Evolutionary conservation across 257 asterid species (phyloP).

Genomic region (Solanum commersonii): DNA sequence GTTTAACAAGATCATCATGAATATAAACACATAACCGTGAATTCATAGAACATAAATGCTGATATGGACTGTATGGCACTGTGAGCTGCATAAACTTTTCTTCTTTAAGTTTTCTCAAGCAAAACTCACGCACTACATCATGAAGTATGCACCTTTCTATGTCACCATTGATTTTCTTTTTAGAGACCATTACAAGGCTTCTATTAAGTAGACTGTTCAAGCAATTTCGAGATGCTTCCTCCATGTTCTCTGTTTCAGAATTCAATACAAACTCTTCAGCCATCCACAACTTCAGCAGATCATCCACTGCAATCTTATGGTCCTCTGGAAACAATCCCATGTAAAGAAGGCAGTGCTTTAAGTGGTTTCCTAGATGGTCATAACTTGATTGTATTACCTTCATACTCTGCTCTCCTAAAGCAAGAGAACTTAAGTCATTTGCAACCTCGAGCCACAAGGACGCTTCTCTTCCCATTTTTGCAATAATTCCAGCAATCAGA

Average conservation of each 20-base stretch:
- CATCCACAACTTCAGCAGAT: background rate
- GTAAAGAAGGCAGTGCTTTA: background rate
- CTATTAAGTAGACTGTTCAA: background rate
- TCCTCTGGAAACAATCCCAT: background rate
- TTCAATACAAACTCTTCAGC: background rate
- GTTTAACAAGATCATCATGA: background rate
- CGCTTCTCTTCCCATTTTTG: background rate
- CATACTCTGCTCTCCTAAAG: background rate
- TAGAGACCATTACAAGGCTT: background rate
- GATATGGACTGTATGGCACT: background rate
- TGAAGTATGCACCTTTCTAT: background rate
- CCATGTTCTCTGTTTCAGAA: background rate
- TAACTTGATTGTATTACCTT: background rate
- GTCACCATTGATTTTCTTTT: background rate
- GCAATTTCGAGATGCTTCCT: background rate
- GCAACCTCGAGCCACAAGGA: background rate
- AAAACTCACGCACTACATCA: background rate
- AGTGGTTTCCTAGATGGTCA: background rate
- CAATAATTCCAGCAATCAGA: background rate
- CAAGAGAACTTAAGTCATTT: background rate
- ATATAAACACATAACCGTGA: background rate
- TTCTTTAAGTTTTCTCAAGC: background rate
- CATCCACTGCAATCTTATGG: background rate
- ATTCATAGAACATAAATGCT: background rate
- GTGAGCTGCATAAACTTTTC: background rate